Evolutionary conservation across 768 basidiomycete species (phyloP), one percentile per base, ranked within the genome.

Genomic region (Mycena floridula): DNA sequence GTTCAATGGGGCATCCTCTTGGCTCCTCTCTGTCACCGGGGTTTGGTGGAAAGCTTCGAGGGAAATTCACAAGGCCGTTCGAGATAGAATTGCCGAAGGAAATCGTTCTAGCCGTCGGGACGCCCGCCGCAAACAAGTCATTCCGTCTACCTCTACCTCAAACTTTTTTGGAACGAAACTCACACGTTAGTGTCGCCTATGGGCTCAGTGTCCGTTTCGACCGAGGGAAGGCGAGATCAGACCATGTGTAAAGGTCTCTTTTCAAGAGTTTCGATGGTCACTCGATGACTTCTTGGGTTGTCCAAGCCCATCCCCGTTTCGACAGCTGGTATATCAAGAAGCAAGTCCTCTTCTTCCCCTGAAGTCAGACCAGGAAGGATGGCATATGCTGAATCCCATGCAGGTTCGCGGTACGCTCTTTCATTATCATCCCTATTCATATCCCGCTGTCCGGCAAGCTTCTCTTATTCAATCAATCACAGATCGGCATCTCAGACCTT

Each of bases 141-240:
- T n/a, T n/a, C n/a, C n/a, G n/a, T n/a, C n/a, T n/a, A n/a, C n/a
- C n/a, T 37, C 63, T 76, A 21, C 76, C 76, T 4, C 74, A 77
- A 53, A 76, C 76, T 0, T 76, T 77, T 51, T 56, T 74, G 45
- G 76, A 77, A 53, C 71, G 73, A 2, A 67, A 68, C 41, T 72
- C 69, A 7, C 54, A 56, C 44, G 74, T 68, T 16, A 76, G 72
- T 52, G 63, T 77, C 25, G 70, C 74, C 50, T 77, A 77, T 47
- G 74, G 76, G 49, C 61, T 77, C 20, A 64, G 65, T 4, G 61
- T 76, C 42, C 55, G 59, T 21, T 61, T 77, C 40, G 71, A 68
- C 21, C 59, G 74, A 40, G 74, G 74, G 9, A 73, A 68, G 53
- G 66, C 76, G 37, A 65, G 74, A 42, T 49, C 71, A 15, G 70